phyloP scores from a whole-genome alignment of 768 basidiomycete genomes.

The Pisolithus marmoratus region DNA sequence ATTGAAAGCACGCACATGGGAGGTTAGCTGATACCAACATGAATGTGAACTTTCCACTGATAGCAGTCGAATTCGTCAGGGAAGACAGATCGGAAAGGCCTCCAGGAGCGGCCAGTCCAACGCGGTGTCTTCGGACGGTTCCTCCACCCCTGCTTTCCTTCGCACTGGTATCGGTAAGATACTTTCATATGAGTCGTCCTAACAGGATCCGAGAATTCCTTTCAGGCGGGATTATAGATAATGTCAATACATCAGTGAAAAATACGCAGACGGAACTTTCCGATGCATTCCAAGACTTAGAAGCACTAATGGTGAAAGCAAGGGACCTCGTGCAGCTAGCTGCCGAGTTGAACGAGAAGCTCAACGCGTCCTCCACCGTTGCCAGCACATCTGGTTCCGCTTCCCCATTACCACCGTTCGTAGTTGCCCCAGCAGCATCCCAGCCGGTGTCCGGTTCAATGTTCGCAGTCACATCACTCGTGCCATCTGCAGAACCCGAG shows the following conservation, averaged over 20 bases:
- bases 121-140: slow-evolving; percentile 10
- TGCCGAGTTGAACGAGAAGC: slow-evolving; percentile 77
- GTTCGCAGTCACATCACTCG: slow-evolving; percentile 25
- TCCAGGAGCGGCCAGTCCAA: slow-evolving; percentile 17
- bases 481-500: slow-evolving; percentile 57
- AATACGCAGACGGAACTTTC: slow-evolving; percentile 60
- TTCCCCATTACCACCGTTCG: slow-evolving; percentile 5
- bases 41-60: slow-evolving; percentile 2
- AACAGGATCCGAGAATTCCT: slow-evolving; percentile 5
- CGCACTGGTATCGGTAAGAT: slow-evolving; percentile 25
- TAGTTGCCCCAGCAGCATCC: slow-evolving; percentile 15
- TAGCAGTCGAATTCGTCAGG: slow-evolving; percentile 11
- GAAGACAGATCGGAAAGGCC: slow-evolving; percentile 24
- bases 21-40: slow-evolving; percentile 34
- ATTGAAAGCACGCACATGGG: slow-evolving; percentile 72
- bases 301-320: slow-evolving; percentile 86
- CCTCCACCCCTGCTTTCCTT: slow-evolving; percentile 14
- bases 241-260: slow-evolving; percentile 63
- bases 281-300: slow-evolving; percentile 80
- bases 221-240: slow-evolving; percentile 76
- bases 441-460: slow-evolving; percentile 14
- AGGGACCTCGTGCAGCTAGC: slow-evolving; percentile 91
- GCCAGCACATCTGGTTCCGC: slow-evolving; percentile 2
- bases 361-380: slow-evolving; percentile 43
- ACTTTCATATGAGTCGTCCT: neutral